Evolutionary conservation across 331 rosid genomes (phyloP).

Genomic region (Malus hybrid): DNA sequence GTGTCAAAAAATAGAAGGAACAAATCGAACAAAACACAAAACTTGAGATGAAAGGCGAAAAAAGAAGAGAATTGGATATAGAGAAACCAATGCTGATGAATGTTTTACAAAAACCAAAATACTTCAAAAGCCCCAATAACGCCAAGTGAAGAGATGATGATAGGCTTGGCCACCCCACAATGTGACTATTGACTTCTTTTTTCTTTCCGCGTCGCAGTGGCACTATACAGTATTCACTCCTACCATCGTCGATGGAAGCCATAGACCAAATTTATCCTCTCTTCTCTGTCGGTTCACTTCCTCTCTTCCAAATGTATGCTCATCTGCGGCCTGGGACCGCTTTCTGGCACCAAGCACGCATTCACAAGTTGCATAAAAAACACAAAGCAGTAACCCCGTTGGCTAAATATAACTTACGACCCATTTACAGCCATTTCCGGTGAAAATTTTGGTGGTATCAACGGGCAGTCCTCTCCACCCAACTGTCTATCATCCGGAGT

Average conservation of each 20-base stretch:
- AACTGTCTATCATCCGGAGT: slow-evolving; percentile 49
- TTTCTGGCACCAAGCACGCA: slow-evolving; percentile 31
- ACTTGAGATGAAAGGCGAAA: background rate
- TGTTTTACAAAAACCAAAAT: slow-evolving; percentile 33
- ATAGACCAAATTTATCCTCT: slow-evolving; percentile 29
- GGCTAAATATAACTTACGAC: slow-evolving; percentile 28
- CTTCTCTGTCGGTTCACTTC: slow-evolving; percentile 16
- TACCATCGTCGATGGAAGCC: slow-evolving; percentile 21
- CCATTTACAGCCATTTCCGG: slow-evolving; percentile 96
- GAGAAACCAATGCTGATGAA: slow-evolving; percentile 38
- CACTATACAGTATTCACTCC: slow-evolving; percentile 53
- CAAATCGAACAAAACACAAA: background rate
- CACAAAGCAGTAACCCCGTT: slow-evolving; percentile 7
- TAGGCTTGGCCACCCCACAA: slow-evolving; percentile 16
- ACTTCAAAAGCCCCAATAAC: slow-evolving; percentile 31
- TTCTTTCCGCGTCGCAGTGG: slow-evolving; percentile 27
- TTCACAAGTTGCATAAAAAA: slow-evolving; percentile 22
- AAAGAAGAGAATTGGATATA: background rate
- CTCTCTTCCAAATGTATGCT: slow-evolving; percentile 16
- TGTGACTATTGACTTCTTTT: slow-evolving; percentile 16
- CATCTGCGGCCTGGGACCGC: slow-evolving; percentile 23
- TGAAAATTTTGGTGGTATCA: slow-evolving; percentile 72
- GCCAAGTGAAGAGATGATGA: slow-evolving; percentile 23
- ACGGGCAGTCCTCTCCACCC: slow-evolving; percentile 65
- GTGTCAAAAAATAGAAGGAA: slow-evolving; percentile 3